Base-by-base conservation (phyloP, 2,329 filamentous ascomycete genomes). In the Microcera coccophila region DNA sequence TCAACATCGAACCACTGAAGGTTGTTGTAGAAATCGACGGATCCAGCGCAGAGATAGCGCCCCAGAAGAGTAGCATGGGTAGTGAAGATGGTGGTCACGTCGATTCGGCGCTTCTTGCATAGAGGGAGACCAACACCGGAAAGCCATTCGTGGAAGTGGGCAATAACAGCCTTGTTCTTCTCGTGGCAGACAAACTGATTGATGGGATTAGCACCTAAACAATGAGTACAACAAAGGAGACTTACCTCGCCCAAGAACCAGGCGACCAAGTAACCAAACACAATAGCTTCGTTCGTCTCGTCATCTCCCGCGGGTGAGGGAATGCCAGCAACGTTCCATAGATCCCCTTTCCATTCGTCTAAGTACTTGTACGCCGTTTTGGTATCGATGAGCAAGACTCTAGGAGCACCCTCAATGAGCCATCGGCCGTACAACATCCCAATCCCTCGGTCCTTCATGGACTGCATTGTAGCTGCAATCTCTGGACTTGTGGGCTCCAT, bases 11-110 rank as follows among this genome's bases (percentile, higher is more conserved):
- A 97, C 71, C 83, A 86, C 67, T 97, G 91, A 40, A 98, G 78
- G 66, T 97, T 96, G 74, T 97, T 98, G 78, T 98, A 98, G 65
- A 98, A 97, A 65, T 98, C 93, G 50, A 97, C 93, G 0, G 90
- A 96, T 41, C 93, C 93, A 39, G 93, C 93, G 64, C 93, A 97
- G 37, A 97, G 86, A 63, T 98, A 97, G 59, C 93, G 85, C 49
- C 93, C 93, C 37, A 98, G 81, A 10, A 98, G 79, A 5, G 93
- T 97, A 18, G 93, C 93, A 69, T 97, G 93, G 2, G 93, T 98
- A 32, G 93, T 98, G 73, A 97, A 97, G 65, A 97, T 97, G 54
- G 93, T 97, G 15, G 93, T 97, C 38, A 96, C 79, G 62, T 97
- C 93, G 67, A 97, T 97, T 61, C 87, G 86, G 48, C 93, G 83